Evolutionary conservation across 352 stramenopile species (phyloP).

Genomic region (Phytophthora boehmeriae): DNA sequence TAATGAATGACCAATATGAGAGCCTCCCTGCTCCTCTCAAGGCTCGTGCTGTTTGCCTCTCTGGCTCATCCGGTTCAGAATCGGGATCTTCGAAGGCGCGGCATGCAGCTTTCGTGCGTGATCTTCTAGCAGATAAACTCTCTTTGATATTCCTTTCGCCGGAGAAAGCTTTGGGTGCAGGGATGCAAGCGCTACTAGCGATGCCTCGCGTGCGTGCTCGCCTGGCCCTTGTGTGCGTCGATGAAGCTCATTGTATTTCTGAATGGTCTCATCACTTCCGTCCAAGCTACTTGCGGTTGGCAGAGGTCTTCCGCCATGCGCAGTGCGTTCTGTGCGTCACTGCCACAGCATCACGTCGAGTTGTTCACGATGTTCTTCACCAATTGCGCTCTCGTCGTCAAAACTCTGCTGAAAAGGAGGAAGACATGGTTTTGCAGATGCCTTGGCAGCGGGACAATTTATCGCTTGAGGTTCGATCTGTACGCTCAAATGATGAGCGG

Average conservation of each 20-base stretch:
- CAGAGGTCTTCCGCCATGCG: constrained; percentile 59
- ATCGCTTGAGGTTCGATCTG: constrained; percentile 53
- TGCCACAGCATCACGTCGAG: constrained; percentile 87
- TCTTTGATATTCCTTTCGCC: constrained; percentile 93
- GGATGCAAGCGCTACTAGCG: constrained; percentile 75
- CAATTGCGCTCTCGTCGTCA: constrained; percentile 52
- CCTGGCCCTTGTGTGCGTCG: constrained; percentile 90
- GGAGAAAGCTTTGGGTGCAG: constrained; percentile 83
- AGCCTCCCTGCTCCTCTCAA: constrained; percentile 77
- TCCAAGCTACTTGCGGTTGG: constrained; percentile 77
- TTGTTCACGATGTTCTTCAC: constrained; percentile 73
- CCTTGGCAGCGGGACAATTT: constrained; percentile 80
- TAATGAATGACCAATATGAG: constrained; percentile 94
- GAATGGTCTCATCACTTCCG: constrained; percentile 97
- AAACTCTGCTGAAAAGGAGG: constrained; percentile 23
- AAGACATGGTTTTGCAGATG: constrained; percentile 68
- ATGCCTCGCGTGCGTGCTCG: constrained; percentile 46
- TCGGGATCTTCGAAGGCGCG: constrained; percentile 53
- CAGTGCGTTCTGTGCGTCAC: constrained; percentile 92
- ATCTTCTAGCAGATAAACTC: constrained; percentile 62
- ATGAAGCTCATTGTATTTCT: constrained; percentile 95
- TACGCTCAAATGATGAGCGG: constrained; percentile 66
- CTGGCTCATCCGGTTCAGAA: constrained; percentile 36
- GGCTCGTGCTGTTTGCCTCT: constrained; percentile 59
- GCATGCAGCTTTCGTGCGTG: constrained; percentile 69